Conservation (phyloP, 2,329 filamentous ascomycete species). For the Ceratocystis huliohia region DNA sequence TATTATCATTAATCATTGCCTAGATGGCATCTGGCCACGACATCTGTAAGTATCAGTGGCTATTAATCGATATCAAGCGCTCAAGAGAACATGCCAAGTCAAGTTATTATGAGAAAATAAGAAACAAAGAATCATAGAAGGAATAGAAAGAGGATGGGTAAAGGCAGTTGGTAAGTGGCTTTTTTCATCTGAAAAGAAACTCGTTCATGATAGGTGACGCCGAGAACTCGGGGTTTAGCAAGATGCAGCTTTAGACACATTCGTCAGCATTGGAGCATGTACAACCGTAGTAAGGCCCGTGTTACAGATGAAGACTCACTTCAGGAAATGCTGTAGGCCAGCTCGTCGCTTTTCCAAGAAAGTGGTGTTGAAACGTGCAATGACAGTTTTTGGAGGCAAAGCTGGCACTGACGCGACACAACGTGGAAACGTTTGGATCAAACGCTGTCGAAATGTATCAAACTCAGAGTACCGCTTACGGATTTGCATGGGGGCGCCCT, state of each 20-base stretch:
- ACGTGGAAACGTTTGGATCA: conserved; percentile 70
- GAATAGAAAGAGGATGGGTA: not conserved
- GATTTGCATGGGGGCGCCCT: conserved; percentile 50
- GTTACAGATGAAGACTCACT: conserved; percentile 42
- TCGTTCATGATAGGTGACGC: conserved; percentile 84
- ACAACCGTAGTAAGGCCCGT: too few relatives aligned
- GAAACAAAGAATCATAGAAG: not conserved
- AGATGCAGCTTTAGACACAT: conserved; percentile 52
- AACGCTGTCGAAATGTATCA: conserved; percentile 60
- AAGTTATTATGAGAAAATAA: not conserved
- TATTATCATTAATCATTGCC: conserved; percentile 19
- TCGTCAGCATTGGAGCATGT: not conserved
- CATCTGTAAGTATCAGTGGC: not conserved
- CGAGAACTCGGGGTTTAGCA: conserved; percentile 88
- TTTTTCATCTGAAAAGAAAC: conserved; percentile 57
- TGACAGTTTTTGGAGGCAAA: conserved; percentile 79
- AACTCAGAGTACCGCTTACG: conserved; percentile 84
- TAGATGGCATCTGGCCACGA: not conserved
- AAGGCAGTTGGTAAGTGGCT: not conserved
- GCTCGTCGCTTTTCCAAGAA: conserved; percentile 76
- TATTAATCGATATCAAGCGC: not conserved
- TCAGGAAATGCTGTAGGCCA: conserved; percentile 83
- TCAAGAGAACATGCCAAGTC: not conserved
- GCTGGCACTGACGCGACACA: conserved; percentile 77
- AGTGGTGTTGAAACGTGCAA: conserved; percentile 70